phyloP scores from a whole-genome alignment of 176 grass and related monocot genomes.

The Aechmea fasciata region DNA sequence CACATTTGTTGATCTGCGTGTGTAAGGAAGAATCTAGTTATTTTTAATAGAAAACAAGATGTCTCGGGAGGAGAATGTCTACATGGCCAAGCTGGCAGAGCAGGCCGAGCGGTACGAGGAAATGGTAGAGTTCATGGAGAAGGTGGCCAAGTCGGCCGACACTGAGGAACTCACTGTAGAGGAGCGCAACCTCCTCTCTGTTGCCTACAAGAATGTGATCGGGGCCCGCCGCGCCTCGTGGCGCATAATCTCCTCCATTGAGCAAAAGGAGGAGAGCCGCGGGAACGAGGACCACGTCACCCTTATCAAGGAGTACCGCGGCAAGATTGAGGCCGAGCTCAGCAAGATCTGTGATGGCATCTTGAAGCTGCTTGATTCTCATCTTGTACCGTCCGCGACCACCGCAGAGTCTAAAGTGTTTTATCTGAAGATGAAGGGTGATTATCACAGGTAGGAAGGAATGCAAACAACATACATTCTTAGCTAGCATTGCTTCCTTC shows the following conservation, averaged over 20 bases:
- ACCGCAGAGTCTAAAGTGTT: constrained; percentile 17
- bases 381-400: constrained; percentile 1
- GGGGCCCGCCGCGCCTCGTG: constrained; percentile 16
- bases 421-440: constrained; percentile 19
- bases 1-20: neutral
- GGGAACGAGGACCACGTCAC: constrained; percentile 14
- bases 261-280: constrained; percentile 16
- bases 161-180: constrained; percentile 9
- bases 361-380: constrained; percentile 15
- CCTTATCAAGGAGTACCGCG: constrained; percentile 13
- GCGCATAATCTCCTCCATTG: constrained; percentile 19
- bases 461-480: neutral
- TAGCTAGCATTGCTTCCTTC: neutral
- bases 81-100: constrained; percentile 16
- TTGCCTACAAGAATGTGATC: constrained; percentile 18
- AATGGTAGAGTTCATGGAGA: constrained; percentile 22
- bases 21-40: neutral
- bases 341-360: constrained; percentile 17
- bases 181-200: constrained; percentile 18
- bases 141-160: constrained; percentile 11
- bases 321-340: constrained; percentile 11
- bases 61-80: constrained; percentile 17
- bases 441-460: constrained; percentile 9
- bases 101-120: constrained; percentile 16
- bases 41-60: neutral